Conservation (phyloP, 805 yeast genomes). For the Candida ovalis region DNA sequence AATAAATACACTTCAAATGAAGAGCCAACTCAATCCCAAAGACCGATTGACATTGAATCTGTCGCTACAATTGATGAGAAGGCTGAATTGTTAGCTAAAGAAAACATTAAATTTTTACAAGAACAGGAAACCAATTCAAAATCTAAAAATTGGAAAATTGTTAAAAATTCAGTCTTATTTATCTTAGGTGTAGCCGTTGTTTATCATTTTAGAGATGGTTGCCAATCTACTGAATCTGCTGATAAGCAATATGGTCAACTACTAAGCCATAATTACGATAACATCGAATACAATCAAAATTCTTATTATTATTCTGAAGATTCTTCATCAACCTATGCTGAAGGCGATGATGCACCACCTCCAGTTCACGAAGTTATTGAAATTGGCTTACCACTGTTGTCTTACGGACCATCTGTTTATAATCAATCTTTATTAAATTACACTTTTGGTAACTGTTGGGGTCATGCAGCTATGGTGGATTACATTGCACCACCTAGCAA, state of each 20-base stretch:
- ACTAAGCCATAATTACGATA: background rate
- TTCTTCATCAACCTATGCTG: background rate
- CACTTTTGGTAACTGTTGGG: constrained; percentile 60
- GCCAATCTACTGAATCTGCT: background rate
- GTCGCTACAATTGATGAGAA: background rate
- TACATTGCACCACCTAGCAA: constrained; percentile 44
- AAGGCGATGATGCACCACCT: background rate
- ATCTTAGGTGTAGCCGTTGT: background rate
- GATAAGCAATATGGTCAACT: background rate
- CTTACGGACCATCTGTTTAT: constrained; percentile 36
- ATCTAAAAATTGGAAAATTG: background rate
- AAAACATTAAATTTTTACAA: background rate
- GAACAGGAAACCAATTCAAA: background rate
- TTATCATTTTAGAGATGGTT: background rate
- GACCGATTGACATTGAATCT: background rate
- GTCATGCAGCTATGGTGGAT: constrained; percentile 42
- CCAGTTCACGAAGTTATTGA: constrained; percentile 29
- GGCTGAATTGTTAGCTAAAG: background rate
- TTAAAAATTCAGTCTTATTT: background rate
- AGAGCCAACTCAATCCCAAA: background rate
- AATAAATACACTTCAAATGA: constrained; percentile 1
- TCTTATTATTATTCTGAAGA: background rate
- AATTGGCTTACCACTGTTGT: constrained; percentile 26
- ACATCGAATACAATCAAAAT: background rate
- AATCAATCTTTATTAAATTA: constrained; percentile 39